These are phyloP conservation scores for Parascedosporium putredinis DNA, from an alignment of 2,329 filamentous ascomycete genomes.

Conservation along the genomic window DNA sequence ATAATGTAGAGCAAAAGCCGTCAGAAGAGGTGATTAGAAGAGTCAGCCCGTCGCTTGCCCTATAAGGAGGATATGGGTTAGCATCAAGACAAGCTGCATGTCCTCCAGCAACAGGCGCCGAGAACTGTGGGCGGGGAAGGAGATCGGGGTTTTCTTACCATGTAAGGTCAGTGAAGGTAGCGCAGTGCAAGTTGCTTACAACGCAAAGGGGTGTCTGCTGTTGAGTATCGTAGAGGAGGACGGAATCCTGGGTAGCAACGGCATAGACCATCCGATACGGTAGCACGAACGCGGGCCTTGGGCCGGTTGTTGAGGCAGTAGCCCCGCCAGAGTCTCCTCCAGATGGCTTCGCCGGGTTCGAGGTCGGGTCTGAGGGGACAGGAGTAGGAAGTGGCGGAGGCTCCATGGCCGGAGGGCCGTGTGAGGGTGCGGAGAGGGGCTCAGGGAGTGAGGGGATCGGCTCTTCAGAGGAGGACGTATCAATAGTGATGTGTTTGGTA, in stretches of 20 bases:
- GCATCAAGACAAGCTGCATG: too few species aligned
- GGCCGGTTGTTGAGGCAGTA: conserved; percentile 39
- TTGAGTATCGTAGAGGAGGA: conserved; percentile 92
- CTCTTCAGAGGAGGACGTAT: conserved; percentile 82
- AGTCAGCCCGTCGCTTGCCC: conserved; percentile 40
- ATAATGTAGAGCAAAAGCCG: conserved; percentile 88
- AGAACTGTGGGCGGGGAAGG: too few species aligned
- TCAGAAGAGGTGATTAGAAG: conserved; percentile 95
- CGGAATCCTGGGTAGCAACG: conserved; percentile 91
- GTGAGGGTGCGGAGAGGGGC: conserved; percentile 55
- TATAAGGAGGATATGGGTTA: conserved; percentile 22
- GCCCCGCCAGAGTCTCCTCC: conserved; percentile 27
- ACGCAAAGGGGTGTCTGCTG: conserved; percentile 88
- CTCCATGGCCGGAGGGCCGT: conserved; percentile 61
- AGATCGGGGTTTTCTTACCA: conserved; percentile 51
- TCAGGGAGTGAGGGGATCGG: conserved; percentile 77
- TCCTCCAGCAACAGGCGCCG: too few species aligned
- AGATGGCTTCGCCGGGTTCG: conserved; percentile 42
- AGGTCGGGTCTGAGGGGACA: conserved; percentile 33
- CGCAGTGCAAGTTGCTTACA: conserved; percentile 94
- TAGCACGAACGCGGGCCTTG: conserved; percentile 66
- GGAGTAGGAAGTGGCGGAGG: conserved; percentile 59
- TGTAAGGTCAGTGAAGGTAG: conserved; percentile 90
- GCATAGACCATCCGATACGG: conserved; percentile 94
- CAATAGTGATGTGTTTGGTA: conserved; percentile 86